These are phyloP conservation scores for Elsinoe australis DNA, from an alignment of 2,329 filamentous ascomycete species.

Conservation along the genomic window DNA sequence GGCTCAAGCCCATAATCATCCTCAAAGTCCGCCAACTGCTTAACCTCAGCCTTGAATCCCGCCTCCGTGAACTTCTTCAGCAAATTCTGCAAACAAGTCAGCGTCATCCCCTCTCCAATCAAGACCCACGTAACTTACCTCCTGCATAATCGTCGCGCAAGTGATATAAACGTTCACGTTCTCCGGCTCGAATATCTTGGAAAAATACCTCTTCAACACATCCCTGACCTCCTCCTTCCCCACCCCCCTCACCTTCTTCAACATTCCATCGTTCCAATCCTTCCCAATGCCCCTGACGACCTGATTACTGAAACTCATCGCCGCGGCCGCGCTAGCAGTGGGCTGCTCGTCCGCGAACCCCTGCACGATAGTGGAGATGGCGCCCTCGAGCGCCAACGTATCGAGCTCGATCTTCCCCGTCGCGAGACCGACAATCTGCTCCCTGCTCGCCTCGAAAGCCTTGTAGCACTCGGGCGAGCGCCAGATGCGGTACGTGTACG, in stretches of 20 bases:
- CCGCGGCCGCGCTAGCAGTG: constrained; percentile 73
- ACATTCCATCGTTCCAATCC: constrained; percentile 68
- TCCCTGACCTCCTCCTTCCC: constrained; percentile 66
- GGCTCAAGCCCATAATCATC: constrained; percentile 79
- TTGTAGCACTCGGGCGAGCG: constrained; percentile 83
- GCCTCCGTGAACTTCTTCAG: constrained; percentile 64
- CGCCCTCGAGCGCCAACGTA: constrained; percentile 74
- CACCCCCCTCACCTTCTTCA: constrained; percentile 70
- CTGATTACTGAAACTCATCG: constrained; percentile 72
- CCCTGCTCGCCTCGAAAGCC: constrained; percentile 69
- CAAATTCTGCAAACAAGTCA: constrained; percentile 51
- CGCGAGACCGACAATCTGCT: constrained; percentile 66
- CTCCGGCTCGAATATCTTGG: constrained; percentile 71
- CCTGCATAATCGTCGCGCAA: constrained; percentile 74
- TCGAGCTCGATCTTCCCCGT: constrained; percentile 67
- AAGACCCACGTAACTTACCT: constrained; percentile 52
- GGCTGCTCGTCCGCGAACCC: constrained; percentile 80
- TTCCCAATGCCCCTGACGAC: constrained; percentile 69
- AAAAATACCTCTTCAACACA: constrained; percentile 64
- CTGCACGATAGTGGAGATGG: constrained; percentile 82
- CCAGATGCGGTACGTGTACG: constrained; percentile 78
- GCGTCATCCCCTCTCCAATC: constrained; percentile 21
- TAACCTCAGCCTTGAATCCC: constrained; percentile 72
- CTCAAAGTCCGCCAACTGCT: constrained; percentile 70
- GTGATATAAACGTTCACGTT: constrained; percentile 82